These are phyloP conservation scores for Spathaspora jeffriesii DNA, from an alignment of 1,139 yeast species.

Conservation along the genomic window DNA sequence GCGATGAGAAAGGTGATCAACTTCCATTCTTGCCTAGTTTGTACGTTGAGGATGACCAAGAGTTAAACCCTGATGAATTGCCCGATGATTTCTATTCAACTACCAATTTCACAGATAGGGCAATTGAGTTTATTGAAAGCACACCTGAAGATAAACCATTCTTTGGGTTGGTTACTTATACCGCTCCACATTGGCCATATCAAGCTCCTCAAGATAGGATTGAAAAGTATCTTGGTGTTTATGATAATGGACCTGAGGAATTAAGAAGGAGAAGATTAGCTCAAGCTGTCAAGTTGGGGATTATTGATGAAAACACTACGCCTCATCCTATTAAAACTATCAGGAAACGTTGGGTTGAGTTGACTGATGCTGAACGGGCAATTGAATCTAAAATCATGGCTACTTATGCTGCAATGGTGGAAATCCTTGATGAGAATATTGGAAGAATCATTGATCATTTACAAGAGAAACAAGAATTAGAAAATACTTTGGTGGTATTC, in stretches of 20 bases:
- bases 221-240: conserved; percentile 48
- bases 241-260: conserved; percentile 49
- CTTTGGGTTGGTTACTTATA: conserved; percentile 52
- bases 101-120: conserved; percentile 43
- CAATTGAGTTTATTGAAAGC: conserved; percentile 32
- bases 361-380: conserved; percentile 31
- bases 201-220: conserved; percentile 53
- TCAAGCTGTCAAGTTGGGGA: conserved; percentile 42
- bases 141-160: conserved; percentile 45
- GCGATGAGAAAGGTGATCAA: conserved; percentile 23
- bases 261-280: conserved; percentile 39
- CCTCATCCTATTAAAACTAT: conserved; percentile 49
- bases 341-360: conserved; percentile 42
- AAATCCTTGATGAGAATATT: conserved; percentile 46
- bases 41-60: conserved; percentile 35
- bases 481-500: conserved; percentile 53
- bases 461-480: conserved; percentile 40
- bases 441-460: conserved; percentile 46
- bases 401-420: conserved; percentile 65
- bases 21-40: conserved; percentile 32
- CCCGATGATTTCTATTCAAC: conserved; percentile 53
- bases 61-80: conserved; percentile 34
- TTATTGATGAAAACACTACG: conserved; percentile 40
- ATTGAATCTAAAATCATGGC: conserved; percentile 50
- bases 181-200: conserved; percentile 66